These are phyloP conservation scores for Candida koratica DNA, from an alignment of 805 yeast genomes.

Conservation along the genomic window DNA sequence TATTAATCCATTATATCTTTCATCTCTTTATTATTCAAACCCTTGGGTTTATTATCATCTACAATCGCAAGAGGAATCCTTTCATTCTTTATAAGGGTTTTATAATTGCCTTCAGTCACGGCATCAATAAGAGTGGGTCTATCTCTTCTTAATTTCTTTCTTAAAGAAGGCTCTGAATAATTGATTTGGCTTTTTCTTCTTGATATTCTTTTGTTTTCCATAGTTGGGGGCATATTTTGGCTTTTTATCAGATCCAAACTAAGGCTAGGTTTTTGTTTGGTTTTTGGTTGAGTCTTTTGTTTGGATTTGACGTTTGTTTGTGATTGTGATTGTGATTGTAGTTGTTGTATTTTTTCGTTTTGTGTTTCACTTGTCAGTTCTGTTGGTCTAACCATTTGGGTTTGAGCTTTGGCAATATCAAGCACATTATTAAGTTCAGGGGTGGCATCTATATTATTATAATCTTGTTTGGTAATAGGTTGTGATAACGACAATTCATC, in stretches of 20 bases:
- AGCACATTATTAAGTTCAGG: background rate
- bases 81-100: constrained; percentile 8
- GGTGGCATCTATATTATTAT: background rate
- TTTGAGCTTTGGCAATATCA: background rate
- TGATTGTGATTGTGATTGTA: background rate
- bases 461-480: constrained; percentile 4
- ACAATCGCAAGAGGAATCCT: constrained; percentile 10
- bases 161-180: constrained; percentile 64
- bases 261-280: background rate
- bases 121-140: constrained; percentile 60
- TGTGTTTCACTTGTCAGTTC: background rate
- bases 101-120: constrained; percentile 34
- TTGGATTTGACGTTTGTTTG: background rate
- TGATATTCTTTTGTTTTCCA: constrained; percentile 1
- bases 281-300: background rate
- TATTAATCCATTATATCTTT: constrained; percentile 8
- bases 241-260: background rate
- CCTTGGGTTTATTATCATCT: constrained; percentile 5
- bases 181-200: constrained; percentile 56
- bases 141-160: constrained; percentile 67
- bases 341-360: background rate
- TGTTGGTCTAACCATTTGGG: background rate
- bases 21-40: constrained; percentile 1
- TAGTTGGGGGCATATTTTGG: background rate
- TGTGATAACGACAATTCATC: constrained; percentile 4